Evolutionary conservation across 345 rosid genomes (phyloP).

Genomic region (Reutealis trisperma): DNA sequence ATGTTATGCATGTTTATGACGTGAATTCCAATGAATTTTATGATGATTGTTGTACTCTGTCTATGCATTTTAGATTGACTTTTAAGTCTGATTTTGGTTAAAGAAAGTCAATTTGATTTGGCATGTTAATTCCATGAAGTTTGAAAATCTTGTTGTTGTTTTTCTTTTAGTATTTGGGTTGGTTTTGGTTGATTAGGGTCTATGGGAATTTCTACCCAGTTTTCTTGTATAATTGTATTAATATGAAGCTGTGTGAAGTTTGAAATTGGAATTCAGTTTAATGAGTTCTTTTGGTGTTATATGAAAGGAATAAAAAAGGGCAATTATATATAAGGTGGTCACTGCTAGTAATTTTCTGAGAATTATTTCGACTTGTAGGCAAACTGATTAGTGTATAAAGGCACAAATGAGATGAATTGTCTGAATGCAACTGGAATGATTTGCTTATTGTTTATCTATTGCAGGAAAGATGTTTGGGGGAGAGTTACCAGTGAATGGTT

Average conservation of each 20-base stretch:
- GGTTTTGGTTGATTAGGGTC: conserved; percentile 9
- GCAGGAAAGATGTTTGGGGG: conserved; percentile 44
- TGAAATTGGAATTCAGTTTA: conserved; percentile 1
- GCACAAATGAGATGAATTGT: neutral
- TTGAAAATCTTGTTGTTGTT: neutral
- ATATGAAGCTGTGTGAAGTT: neutral
- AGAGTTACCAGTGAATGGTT: conserved; percentile 33
- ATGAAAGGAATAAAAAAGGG: neutral
- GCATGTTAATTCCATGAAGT: neutral
- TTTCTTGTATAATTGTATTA: neutral
- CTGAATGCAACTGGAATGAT: conserved; percentile 10
- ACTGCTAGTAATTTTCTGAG: neutral
- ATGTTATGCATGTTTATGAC: neutral
- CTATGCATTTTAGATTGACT: neutral
- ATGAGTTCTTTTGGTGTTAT: neutral
- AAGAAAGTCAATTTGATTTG: neutral
- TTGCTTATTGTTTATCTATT: conserved; percentile 11
- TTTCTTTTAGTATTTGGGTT: neutral
- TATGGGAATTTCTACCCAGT: neutral
- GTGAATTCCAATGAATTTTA: too few relatives aligned
- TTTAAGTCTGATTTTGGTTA: neutral
- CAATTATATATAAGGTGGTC: neutral
- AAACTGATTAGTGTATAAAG: neutral
- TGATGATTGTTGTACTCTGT: too few relatives aligned
- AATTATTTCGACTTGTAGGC: neutral